Conservation (phyloP, 2,329 filamentous ascomycete genomes). For the Cercospora sp. region DNA sequence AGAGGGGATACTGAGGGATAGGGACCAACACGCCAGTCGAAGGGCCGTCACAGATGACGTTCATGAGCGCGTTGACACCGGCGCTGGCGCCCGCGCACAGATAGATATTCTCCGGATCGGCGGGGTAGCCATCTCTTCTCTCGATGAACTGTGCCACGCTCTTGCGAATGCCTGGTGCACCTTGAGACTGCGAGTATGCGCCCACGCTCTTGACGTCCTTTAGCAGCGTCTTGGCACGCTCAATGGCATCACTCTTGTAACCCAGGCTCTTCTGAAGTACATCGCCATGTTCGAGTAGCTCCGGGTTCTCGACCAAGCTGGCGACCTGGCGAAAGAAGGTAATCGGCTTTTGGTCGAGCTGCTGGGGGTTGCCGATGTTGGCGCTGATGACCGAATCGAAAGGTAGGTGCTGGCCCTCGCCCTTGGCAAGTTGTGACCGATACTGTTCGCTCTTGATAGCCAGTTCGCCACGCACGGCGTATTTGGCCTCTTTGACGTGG, state of each 20-base stretch:
- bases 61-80: conserved; percentile 89
- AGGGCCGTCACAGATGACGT: conserved; percentile 77
- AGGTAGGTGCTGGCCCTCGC: conserved; percentile 66
- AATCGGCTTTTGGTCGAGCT: conserved; percentile 97
- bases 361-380: conserved; percentile 98
- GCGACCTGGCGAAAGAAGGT: conserved; percentile 98
- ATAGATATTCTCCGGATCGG: conserved; percentile 80
- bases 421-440: conserved; percentile 66
- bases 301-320: conserved; percentile 87
- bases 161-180: conserved; percentile 80
- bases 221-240: conserved; percentile 76
- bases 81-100: conserved; percentile 89
- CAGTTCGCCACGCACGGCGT: conserved; percentile 94
- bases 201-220: conserved; percentile 86
- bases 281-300: conserved; percentile 77
- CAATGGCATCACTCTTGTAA: conserved; percentile 88
- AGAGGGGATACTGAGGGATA: conserved; percentile 96
- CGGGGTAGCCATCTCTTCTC: conserved; percentile 80
- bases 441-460: conserved; percentile 92
- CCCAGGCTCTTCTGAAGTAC: conserved; percentile 73
- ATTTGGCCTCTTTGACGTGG: conserved; percentile 81
- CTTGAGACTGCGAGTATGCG: conserved; percentile 93
- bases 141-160: conserved; percentile 93
- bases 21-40: conserved; percentile 85
- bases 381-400: conserved; percentile 92